These are phyloP conservation scores for Volutella citrinella DNA, from an alignment of 2,329 filamentous ascomycete species.

Conservation along the genomic window DNA sequence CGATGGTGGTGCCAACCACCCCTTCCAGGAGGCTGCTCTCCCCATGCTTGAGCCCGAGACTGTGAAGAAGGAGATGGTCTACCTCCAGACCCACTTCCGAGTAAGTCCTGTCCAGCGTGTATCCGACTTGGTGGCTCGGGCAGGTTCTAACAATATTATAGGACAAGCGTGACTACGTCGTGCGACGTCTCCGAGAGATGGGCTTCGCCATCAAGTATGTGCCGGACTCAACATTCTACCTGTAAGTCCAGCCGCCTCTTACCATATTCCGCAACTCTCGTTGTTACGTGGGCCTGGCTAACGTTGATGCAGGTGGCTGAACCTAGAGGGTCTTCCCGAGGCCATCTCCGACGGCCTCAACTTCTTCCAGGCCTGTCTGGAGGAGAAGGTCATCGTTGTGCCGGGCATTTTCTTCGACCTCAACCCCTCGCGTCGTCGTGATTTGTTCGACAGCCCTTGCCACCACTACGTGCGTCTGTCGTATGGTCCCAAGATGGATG, in stretches of 20 bases:
- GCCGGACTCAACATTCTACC: conserved; percentile 92
- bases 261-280: too few species aligned
- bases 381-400: conserved; percentile 94
- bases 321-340: conserved; percentile 67
- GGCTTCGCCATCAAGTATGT: conserved; percentile 83
- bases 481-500: conserved; percentile 80
- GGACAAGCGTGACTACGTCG: conserved; percentile 89
- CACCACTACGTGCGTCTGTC: conserved; percentile 87
- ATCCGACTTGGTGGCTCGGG: too few species aligned
- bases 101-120: too few species aligned
- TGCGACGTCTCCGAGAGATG: conserved; percentile 75
- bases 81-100: conserved; percentile 84
- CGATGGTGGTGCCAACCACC: conserved; percentile 89
- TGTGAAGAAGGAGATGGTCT: conserved; percentile 82
- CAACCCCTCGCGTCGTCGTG: conserved; percentile 83
- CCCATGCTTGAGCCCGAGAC: conserved; percentile 85
- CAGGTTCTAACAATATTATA: conserved; percentile 32
- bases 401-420: conserved; percentile 98
- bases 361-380: conserved; percentile 92
- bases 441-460: conserved; percentile 91
- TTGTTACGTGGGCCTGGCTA: too few species aligned
- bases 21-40: conserved; percentile 92
- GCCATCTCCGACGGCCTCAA: conserved; percentile 89
- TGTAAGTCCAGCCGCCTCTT: conserved; percentile 64
- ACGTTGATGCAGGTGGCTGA: conserved; percentile 43